phyloP scores from a whole-genome alignment of 306 rosid genomes.

The Inga laurina region DNA sequence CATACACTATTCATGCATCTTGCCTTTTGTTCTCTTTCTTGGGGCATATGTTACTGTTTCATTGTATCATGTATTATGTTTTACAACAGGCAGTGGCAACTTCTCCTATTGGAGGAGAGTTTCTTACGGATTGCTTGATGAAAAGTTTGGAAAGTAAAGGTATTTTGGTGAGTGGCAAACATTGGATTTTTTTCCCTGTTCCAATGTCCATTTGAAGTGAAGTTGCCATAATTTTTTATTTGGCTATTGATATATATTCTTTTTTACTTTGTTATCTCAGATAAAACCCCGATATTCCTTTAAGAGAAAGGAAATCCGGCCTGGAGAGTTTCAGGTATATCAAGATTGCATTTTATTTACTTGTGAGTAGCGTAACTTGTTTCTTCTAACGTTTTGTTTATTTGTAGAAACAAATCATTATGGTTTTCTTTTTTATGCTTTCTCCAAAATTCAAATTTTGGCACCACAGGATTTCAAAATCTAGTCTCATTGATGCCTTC shows the following conservation, averaged over 20 bases:
- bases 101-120: constrained; percentile 95
- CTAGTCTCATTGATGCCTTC: constrained; percentile 10
- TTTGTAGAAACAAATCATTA: neutral
- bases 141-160: constrained; percentile 99
- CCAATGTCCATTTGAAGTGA: constrained; percentile 15
- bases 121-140: constrained; percentile 91
- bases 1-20: constrained; percentile 14
- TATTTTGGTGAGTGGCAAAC: constrained; percentile 59
- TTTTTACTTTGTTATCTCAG: constrained; percentile 38
- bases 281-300: constrained; percentile 90
- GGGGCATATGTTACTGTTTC: neutral
- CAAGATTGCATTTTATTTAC: constrained; percentile 17
- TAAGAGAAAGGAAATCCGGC: constrained; percentile 93
- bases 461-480: neutral
- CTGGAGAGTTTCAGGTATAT: constrained; percentile 95
- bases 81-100: constrained; percentile 80
- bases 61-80: neutral
- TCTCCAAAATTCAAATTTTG: neutral
- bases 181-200: constrained; percentile 19
- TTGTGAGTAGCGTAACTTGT: neutral
- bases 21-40: constrained; percentile 8
- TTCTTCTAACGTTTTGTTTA: constrained; percentile 13
- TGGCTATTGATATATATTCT: constrained; percentile 1
- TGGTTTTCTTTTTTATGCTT: neutral
- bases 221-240: constrained; percentile 15